Evolutionary conservation across 768 basidiomycete genomes (phyloP).

Genomic region (Boletus rubescentipes): DNA sequence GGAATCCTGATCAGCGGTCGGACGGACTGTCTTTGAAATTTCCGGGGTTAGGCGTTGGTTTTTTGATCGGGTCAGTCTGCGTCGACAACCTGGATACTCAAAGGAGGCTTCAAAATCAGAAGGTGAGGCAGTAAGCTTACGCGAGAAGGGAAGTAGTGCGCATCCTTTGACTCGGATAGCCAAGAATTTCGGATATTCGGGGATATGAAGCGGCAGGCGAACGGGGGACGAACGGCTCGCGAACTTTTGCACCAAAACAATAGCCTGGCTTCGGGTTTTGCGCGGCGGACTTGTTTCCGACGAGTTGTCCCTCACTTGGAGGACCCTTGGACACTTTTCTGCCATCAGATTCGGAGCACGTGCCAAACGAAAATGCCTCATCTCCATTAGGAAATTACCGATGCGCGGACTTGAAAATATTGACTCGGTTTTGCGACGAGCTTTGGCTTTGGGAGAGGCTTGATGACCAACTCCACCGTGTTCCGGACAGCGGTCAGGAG

Average conservation of each 20-base stretch:
- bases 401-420: slow-evolving; percentile 15
- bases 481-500: slow-evolving; percentile 11
- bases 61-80: background rate
- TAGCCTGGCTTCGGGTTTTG: background rate
- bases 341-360: background rate
- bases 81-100: background rate
- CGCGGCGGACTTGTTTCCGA: background rate
- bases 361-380: background rate
- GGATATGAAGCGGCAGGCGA: background rate
- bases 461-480: slow-evolving; percentile 3
- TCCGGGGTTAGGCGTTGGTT: background rate
- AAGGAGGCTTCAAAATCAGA: slow-evolving; percentile 7
- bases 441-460: background rate
- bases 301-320: too few species aligned
- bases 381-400: slow-evolving; percentile 10
- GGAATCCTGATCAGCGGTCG: slow-evolving; percentile 5
- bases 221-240: background rate
- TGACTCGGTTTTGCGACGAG: too few species aligned
- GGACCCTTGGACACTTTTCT: background rate
- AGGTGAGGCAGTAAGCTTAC: background rate
- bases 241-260: background rate
- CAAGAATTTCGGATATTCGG: background rate
- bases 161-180: background rate
- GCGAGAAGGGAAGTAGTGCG: background rate
- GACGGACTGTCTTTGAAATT: background rate